A percentile compares a stretch with the other conserved stretches of the same genome.
Conservation (phyloP, 345 rosid genomes). For the Citrus reticulata region DNA sequence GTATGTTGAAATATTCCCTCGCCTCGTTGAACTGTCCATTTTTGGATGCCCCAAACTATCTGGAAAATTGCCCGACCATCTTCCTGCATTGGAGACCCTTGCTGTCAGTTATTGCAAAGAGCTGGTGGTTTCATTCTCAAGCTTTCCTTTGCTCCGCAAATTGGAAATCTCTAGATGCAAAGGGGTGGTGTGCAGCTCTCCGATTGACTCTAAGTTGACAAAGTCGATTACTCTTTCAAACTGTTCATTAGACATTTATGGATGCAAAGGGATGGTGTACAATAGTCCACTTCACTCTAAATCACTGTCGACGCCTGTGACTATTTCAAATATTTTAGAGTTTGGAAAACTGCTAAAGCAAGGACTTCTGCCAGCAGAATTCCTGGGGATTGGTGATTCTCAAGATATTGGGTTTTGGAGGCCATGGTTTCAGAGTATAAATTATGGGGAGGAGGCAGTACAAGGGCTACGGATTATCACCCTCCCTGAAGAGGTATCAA, state of each 20-base stretch:
- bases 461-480: background rate
- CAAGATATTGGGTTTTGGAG: too few relatives aligned
- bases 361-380: background rate
- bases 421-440: too few relatives aligned
- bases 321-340: background rate
- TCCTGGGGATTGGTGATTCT: background rate
- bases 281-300: background rate
- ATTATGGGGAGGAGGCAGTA: too few relatives aligned
- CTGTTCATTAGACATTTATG: background rate
- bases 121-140: background rate
- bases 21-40: background rate
- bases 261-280: background rate
- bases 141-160: background rate
- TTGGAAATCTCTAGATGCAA: background rate
- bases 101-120: background rate
- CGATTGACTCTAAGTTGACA: background rate
- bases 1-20: background rate
- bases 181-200: background rate
- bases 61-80: background rate
- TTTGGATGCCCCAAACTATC: rapidly evolving
- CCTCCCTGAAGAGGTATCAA: background rate
- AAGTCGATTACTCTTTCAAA: background rate
- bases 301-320: background rate
- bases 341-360: background rate
- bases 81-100: background rate